Percentiles rank a stretch among this genome's conserved stretches.
phyloP scores from a whole-genome alignment of 257 asterid genomes.

The Knoxia roxburghii region DNA sequence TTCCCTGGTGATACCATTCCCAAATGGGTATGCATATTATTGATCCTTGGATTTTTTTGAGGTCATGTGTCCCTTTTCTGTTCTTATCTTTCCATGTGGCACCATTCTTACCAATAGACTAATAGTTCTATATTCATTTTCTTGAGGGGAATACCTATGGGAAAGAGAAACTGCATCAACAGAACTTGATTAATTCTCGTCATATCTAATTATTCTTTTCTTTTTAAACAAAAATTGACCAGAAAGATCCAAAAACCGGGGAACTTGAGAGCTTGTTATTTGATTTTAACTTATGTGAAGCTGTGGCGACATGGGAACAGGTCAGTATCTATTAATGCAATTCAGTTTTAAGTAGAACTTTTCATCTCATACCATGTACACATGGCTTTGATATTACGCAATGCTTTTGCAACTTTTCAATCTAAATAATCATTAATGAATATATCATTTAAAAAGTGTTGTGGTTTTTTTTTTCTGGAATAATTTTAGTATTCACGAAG shows the following conservation, averaged over 20 bases:
- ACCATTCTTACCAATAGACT: background rate
- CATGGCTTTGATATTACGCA: background rate
- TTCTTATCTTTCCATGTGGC: background rate
- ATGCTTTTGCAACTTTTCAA: background rate
- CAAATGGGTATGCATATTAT: slow-evolving; percentile 65
- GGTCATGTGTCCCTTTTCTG: background rate
- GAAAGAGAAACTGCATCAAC: background rate
- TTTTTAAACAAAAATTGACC: slow-evolving; percentile 20
- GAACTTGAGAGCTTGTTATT: slow-evolving; percentile 78
- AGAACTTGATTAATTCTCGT: background rate
- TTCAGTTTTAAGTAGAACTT: background rate
- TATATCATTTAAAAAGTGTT: background rate
- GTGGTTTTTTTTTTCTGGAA: background rate
- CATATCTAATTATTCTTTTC: background rate
- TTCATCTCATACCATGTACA: background rate
- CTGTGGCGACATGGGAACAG: slow-evolving; percentile 99
- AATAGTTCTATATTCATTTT: background rate
- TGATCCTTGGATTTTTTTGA: background rate
- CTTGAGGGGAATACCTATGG: background rate
- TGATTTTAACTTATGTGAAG: slow-evolving; percentile 80
- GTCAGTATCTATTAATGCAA: slow-evolving; percentile 27
- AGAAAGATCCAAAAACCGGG: slow-evolving; percentile 98
- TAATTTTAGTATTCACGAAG: background rate
- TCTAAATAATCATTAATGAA: background rate
- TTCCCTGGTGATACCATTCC: slow-evolving; percentile 76